phyloP scores from a whole-genome alignment of 1,284 basidiomycete species.

The Schizophyllum amplum region DNA sequence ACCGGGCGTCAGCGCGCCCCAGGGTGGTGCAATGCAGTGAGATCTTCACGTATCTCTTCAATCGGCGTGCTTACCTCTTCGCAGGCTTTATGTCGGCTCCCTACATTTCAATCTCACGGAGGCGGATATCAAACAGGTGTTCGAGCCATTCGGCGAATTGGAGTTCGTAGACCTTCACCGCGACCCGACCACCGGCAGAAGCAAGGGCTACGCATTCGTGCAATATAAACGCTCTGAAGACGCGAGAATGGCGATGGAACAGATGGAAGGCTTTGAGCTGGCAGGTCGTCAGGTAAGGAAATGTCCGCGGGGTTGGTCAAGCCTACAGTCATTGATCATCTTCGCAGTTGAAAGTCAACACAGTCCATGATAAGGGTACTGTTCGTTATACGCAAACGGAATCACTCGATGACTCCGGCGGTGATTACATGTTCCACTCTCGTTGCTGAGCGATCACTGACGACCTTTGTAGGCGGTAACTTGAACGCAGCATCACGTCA shows the following conservation, averaged over 20 bases:
- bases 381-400: slow-evolving; percentile 68
- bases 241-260: slow-evolving; percentile 92
- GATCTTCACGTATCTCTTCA: slow-evolving; percentile 18
- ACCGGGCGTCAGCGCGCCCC: slow-evolving; percentile 65
- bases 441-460: background rate
- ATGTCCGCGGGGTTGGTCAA: too few relatives aligned
- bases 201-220: slow-evolving; percentile 97
- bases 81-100: slow-evolving; percentile 91
- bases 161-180: slow-evolving; percentile 97
- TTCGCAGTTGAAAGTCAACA: slow-evolving; percentile 76
- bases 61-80: background rate
- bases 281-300: slow-evolving; percentile 80
- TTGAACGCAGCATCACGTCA: slow-evolving; percentile 93
- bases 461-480: slow-evolving; percentile 59
- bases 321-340: background rate
- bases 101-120: slow-evolving; percentile 94
- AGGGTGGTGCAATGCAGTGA: slow-evolving; percentile 68
- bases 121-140: slow-evolving; percentile 96
- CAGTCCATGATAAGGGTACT: slow-evolving; percentile 83
- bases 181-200: slow-evolving; percentile 87
- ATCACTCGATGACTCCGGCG: slow-evolving; percentile 77
- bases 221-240: slow-evolving; percentile 90
- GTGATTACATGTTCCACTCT: slow-evolving; percentile 29
- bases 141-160: slow-evolving; percentile 95
- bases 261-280: slow-evolving; percentile 98